Evolutionary conservation across 192 early-diverging fungal genomes (phyloP), one percentile per base, ranked within the genome.

Genomic region (Linnemannia zychae): DNA sequence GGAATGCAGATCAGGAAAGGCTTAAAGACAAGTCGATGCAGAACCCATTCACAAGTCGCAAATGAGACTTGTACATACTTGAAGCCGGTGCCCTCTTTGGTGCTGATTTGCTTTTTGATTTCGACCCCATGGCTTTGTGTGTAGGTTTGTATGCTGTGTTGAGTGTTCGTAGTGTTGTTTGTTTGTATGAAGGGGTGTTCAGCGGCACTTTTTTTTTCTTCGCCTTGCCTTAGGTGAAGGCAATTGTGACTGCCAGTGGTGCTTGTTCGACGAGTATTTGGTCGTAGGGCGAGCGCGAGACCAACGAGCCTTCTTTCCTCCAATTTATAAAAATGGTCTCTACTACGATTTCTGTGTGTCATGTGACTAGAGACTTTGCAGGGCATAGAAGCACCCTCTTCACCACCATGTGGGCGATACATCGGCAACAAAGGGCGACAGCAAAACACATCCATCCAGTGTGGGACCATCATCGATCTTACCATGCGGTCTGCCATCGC

Each of bases 281-380:
- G 24, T 71, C 48, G 53, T 53, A 53, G 50, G 68, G 33, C 0
- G 31, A 0, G 48, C 48, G 72, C 37, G 37, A 37, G 66, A 57
- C 38, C n/a, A 50, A 34, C 34, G 72, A 75, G 50, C 80, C 80
- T 81, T 76, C 80, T 81, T 76, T 81, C 73, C 49, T 63, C 74
- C 74, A 76, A 71, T 76, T 76, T 72, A 76, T 69, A 68, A 80
- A 80, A 80, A 80, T 80, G 78, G 78, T 80, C 78, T 68, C 71
- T 80, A 44, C 40, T 71, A 34, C 22, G 7, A 47, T 22, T 65
- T 52, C 46, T 72, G 33, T 37, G 24, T 72, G 65, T 80, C 78
- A 80, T 80, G 78, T 80, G 78, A 79, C 34, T 57, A 17, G 53
- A 28, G 60, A 0, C 17, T 46, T 12, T 33, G 33, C 48, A 53